Base-by-base conservation (phyloP, 2,329 filamentous ascomycete genomes). In the Seiridium unicorne region DNA sequence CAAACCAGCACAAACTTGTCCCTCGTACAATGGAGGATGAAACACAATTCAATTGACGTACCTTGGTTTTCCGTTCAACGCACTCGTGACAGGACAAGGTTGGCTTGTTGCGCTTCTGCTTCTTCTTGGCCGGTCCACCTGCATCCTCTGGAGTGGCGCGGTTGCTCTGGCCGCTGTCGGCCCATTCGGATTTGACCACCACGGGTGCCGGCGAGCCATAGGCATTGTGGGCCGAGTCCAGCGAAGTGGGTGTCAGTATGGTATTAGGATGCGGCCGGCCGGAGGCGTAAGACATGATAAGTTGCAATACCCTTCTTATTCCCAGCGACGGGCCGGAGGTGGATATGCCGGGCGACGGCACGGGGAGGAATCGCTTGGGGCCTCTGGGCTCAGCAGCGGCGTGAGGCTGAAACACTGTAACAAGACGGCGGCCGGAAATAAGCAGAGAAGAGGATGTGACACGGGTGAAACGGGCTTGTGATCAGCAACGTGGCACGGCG, bases 101-200 rank as follows among this genome's bases (percentile, higher is more conserved):
- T 3, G 91, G 91, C 73, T 94, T 94, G 76, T 94, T 94, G 53
- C 91, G 85, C 78, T 90, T 93, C 77, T 93, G 90, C 76, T 90
- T 92, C 78, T 90, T 91, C 73, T 77, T 82, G 9, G 77, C 70
- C n/a, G 78, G 81, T 48, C 78, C 70, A 26, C 26, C 13, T 11
- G 47, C 32, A 0, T 64, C 62, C 5, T 44, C 51, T 11, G 48
- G 67, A 46, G 62, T 54, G 40, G 62, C 60, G 55, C 63, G 64
- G 60, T 60, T 63, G 56, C 66, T 64, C 55, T 60, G 64, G 36
- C 63, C 64, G 60, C 68, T 69, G 60, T 60, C 61, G 31, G 34
- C 55, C 40, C 35, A 35, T 32, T 61, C 60, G 32, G 57, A 44
- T 18, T 61, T 61, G 55, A 59, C 56, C 4, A 35, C 42, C 32